Conservation (phyloP, 768 basidiomycete genomes). For the Xerocomellus dryophilus region DNA sequence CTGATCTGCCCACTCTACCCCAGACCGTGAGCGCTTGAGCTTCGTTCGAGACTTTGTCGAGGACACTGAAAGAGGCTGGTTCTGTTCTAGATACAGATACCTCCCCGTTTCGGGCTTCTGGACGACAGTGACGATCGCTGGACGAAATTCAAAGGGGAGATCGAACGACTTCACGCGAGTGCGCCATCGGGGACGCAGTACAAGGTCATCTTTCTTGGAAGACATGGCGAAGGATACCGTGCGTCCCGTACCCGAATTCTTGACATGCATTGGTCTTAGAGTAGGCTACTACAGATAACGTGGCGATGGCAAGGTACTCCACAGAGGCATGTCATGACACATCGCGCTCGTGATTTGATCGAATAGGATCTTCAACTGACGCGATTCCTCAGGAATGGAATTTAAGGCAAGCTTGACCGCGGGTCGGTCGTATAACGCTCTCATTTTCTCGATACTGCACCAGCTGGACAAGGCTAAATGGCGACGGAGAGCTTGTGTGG, state of each 20-base stretch:
- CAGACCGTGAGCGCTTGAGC: slow-evolving; percentile 16
- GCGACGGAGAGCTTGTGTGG: slow-evolving; percentile 67
- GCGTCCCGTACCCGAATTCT: slow-evolving; percentile 24
- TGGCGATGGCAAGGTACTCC: slow-evolving; percentile 65
- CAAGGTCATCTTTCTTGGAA: slow-evolving; percentile 62
- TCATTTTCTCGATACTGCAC: background rate
- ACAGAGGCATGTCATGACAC: slow-evolving; percentile 31
- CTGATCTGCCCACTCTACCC: background rate
- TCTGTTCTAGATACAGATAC: slow-evolving; percentile 53
- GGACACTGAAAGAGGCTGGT: background rate
- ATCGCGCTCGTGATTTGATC: background rate
- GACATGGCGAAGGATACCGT: slow-evolving; percentile 78
- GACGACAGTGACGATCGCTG: slow-evolving; percentile 52
- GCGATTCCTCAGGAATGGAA: slow-evolving; percentile 45
- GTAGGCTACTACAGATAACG: slow-evolving; percentile 65
- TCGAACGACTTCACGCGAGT: slow-evolving; percentile 44
- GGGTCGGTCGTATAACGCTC: background rate
- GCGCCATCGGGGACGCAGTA: slow-evolving; percentile 42
- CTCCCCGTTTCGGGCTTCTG: slow-evolving; percentile 54
- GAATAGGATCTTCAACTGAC: background rate
- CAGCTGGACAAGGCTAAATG: slow-evolving; percentile 60
- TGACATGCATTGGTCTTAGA: slow-evolving; percentile 27
- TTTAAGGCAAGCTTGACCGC: slow-evolving; percentile 42
- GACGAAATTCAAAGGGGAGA: slow-evolving; percentile 39
- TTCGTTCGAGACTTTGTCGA: background rate